Evolutionary conservation across 2,329 filamentous ascomycete species (phyloP), one percentile per base, ranked within the genome.

Genomic region (Apiospora aurea): DNA sequence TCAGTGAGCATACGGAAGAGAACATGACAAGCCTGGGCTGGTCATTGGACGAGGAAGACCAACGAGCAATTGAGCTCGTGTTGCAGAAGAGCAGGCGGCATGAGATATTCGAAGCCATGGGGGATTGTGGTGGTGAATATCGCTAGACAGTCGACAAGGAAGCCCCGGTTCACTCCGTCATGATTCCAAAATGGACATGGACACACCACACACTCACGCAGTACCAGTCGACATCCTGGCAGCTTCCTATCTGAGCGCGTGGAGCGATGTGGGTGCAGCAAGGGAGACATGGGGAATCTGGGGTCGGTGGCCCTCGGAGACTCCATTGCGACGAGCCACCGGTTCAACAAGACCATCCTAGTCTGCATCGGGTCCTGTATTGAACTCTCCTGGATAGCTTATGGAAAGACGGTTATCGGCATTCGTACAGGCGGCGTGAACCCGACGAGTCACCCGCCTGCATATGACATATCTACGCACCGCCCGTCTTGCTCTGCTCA

Each of bases 61-160:
- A 79, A 21, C 44, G 72, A 21, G 71, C 71, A 0, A 78, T 82
- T 26, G 69, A 70, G 0, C 67, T 75, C 14, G 76, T 79, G 16
- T 70, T 80, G 16, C 77, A 77, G 0, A 46, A 61, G 68, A 4
- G 51, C 66, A 4, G 49, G 74, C 14, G 74, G 72, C 26, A 78
- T 71, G 73, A 71, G 4, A 69, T 82, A 5, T 78, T 77, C 61
- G 73, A 75, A 10, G 72, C 29, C 8, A 70, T 81, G 1, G 80
- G 81, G 3, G 80, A 81, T 69, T 81, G 81, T 41, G 81, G 81
- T 1, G 77, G 77, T 21, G 80, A 81, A 72, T 81, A 82, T 47
- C 69, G 72, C 8, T 69, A 49, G 26, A 14, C 43, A 13, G 46
- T 34, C 43, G 53, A 38, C 53, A 61, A 21, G 53, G 8, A 38